Evolutionary conservation across 805 yeast genomes (phyloP), one percentile per base, ranked within the genome.

Genomic region (Kurtzmaniella cleridarum): DNA sequence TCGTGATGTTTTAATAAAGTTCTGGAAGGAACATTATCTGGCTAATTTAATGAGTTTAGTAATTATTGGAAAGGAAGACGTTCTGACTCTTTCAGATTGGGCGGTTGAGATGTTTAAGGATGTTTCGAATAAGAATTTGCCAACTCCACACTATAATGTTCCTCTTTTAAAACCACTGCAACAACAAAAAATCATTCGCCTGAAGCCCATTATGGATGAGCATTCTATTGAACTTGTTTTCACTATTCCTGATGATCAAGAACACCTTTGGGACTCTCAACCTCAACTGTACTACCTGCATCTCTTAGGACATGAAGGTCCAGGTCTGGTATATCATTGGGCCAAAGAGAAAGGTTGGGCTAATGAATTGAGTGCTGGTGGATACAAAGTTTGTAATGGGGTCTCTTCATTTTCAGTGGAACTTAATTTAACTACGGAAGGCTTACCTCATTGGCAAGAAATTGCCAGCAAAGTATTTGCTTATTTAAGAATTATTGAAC

Each of bases 221-320:
- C 81, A 83, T 57, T 71, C 74, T 43, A 56, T 93, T 32, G 83
- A 79, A 45, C 42, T 93, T 11, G 59, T 76, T 2, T 93, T 93
- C 60, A 68, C 75, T 37, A 76, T 85, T 10, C 96, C 96, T 2
- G 89, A 85, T 53, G 81, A 81, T 47, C 75, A 76, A 37, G 75
- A 73, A 18, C 58, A 64, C 36, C 44, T 57, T 16, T 85, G 90
- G 85, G 73, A 75, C 39, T 71, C 74, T 17, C 78, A 78, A 48
- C 95, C 97, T 0, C 71, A 76, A 5, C 76, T 73, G 40, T 84
- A 88, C 59, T 74, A 67, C 47, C 77, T 90, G 15, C 97, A 93
- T 58, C 67, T 93, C 38, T 64, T 91, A 35, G 98, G 98, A 30
- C 98, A 91, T 59, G 98, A 91, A 64, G 85, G 93, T 35, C 72